Percentiles rank a stretch among this genome's conserved stretches.
These are phyloP conservation scores for Chrysoporthe deuterocubensis DNA, from an alignment of 2,329 filamentous ascomycete species.

Conservation along the genomic window DNA sequence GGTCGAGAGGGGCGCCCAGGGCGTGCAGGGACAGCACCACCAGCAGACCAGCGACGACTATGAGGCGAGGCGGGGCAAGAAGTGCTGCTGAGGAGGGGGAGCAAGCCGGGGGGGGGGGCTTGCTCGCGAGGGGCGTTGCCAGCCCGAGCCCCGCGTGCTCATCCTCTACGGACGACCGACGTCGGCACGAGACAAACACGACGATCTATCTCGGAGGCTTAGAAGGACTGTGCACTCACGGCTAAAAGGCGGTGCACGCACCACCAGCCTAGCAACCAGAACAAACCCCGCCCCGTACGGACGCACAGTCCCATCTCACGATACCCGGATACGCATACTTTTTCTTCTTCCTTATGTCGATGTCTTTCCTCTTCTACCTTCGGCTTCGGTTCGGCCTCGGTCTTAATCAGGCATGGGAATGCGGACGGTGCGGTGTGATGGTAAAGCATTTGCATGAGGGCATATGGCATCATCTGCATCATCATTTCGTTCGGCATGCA, in stretches of 20 bases:
- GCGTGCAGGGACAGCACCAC: constrained; percentile 32
- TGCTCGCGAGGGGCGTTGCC: background rate
- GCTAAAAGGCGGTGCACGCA: constrained; percentile 14
- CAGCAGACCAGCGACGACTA: constrained; percentile 30
- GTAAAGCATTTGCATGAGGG: constrained; percentile 17
- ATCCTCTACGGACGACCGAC: background rate
- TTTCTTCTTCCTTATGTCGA: background rate
- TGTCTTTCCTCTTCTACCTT: constrained; percentile 1
- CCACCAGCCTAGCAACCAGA: constrained; percentile 19
- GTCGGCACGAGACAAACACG: background rate
- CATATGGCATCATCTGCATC: constrained; percentile 18
- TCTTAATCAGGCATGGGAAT: constrained; percentile 12
- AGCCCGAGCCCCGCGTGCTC: background rate
- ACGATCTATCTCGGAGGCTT: too few species aligned
- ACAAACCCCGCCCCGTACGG: background rate
- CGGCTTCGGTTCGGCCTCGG: background rate
- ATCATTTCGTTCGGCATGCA: constrained; percentile 8
- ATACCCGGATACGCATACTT: constrained; percentile 19
- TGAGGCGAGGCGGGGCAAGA: constrained; percentile 24
- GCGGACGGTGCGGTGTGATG: constrained; percentile 10
- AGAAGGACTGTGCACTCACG: background rate
- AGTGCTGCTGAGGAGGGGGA: constrained; percentile 22
- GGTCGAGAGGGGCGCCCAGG: constrained; percentile 46
- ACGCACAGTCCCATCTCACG: background rate
- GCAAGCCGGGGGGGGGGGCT: background rate